These are phyloP conservation scores for Vachellia collinsii DNA, from an alignment of 306 rosid genomes.

Conservation along the genomic window DNA sequence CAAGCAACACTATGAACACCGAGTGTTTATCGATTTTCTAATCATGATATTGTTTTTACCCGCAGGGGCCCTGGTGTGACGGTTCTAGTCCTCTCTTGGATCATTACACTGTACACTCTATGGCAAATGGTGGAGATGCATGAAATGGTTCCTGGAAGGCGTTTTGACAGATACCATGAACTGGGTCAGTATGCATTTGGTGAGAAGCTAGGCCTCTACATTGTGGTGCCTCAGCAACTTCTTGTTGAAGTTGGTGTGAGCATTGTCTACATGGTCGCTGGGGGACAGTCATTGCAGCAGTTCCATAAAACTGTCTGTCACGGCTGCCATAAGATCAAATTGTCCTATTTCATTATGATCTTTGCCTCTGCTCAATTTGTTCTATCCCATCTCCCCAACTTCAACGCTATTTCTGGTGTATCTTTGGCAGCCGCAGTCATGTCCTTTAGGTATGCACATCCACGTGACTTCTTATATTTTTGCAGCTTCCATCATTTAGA, in stretches of 20 bases:
- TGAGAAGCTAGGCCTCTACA: constrained; percentile 74
- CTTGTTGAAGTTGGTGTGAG: constrained; percentile 60
- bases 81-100: constrained; percentile 63
- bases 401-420: constrained; percentile 64
- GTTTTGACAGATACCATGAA: constrained; percentile 84
- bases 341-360: constrained; percentile 73
- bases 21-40: not conserved
- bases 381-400: constrained; percentile 79
- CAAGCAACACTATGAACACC: not conserved
- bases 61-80: constrained; percentile 80
- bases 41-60: not conserved
- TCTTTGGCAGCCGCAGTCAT: constrained; percentile 81
- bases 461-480: not conserved
- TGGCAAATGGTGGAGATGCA: constrained; percentile 97
- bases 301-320: constrained; percentile 54
- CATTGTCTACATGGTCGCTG: constrained; percentile 79
- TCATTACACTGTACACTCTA: constrained; percentile 64
- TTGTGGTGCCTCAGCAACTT: constrained; percentile 87
- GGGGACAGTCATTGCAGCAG: constrained; percentile 70
- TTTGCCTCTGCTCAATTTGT: constrained; percentile 79
- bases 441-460: constrained; percentile 66
- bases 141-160: constrained; percentile 79
- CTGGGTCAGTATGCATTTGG: constrained; percentile 84
- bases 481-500: not conserved
- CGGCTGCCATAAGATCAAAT: constrained; percentile 47